Evolutionary conservation across 164 flowering plant species (phyloP).

Genomic region (Amborella trichopoda): DNA sequence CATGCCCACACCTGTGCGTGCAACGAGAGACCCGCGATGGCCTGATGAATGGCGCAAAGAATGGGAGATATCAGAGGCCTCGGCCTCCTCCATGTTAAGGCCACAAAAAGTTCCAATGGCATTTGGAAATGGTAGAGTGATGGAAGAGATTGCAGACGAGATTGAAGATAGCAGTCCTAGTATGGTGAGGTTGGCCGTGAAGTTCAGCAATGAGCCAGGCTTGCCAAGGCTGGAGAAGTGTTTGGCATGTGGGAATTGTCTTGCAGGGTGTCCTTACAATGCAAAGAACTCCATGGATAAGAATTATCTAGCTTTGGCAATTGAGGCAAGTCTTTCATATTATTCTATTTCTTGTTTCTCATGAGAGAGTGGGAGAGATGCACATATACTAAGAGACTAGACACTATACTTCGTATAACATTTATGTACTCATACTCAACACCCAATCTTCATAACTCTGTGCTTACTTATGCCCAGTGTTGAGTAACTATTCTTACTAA

Average conservation of each 20-base stretch:
- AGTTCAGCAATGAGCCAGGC: slow-evolving; percentile 22
- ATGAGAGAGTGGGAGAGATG: too few species aligned
- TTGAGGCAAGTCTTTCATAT: too few species aligned
- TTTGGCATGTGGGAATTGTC: slow-evolving; percentile 55
- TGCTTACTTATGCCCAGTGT: too few species aligned
- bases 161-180: slow-evolving; percentile 15
- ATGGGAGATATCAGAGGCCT: slow-evolving; percentile 41
- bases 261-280: slow-evolving; percentile 55
- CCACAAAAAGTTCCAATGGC: slow-evolving; percentile 29
- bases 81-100: slow-evolving; percentile 35
- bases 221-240: slow-evolving; percentile 20
- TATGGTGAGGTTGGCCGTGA: slow-evolving; percentile 31
- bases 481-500: too few species aligned
- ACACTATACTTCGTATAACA: too few species aligned
- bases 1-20: slow-evolving; percentile 35
- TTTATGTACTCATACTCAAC: too few species aligned
- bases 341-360: background rate
- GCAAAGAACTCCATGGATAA: slow-evolving; percentile 54
- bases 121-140: slow-evolving; percentile 26
- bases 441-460: too few species aligned
- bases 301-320: slow-evolving; percentile 35
- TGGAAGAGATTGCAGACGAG: slow-evolving; percentile 21
- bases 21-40: slow-evolving; percentile 36
- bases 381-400: too few species aligned
- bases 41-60: slow-evolving; percentile 50